Conservation (phyloP, 2,329 filamentous ascomycete species). For the Pseudocercospora macadamiae region DNA sequence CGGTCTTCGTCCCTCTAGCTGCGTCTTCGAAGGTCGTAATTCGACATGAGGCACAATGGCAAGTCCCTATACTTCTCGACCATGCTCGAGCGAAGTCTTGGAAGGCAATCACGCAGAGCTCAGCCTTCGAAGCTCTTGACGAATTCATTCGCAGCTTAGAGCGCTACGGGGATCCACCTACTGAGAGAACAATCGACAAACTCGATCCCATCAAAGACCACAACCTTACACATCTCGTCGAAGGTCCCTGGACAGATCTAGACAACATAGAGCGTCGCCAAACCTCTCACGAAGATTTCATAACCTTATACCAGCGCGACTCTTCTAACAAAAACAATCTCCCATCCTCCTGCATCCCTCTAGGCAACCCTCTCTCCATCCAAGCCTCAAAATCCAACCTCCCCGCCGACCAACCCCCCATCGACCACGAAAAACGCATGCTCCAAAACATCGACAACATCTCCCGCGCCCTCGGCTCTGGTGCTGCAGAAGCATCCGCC, state of each 20-base stretch:
- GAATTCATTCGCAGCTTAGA: conserved; percentile 49
- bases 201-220: conserved; percentile 49
- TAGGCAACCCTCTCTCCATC: conserved; percentile 32
- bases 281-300: conserved; percentile 46
- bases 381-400: background rate
- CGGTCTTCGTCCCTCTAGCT: conserved; percentile 47
- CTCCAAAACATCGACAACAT: conserved; percentile 24
- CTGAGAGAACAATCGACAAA: conserved; percentile 42
- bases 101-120: conserved; percentile 42
- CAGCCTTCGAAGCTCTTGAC: conserved; percentile 47
- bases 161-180: conserved; percentile 44
- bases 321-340: background rate
- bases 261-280: conserved; percentile 46
- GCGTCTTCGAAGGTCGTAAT: conserved; percentile 56
- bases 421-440: conserved; percentile 16
- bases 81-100: conserved; percentile 42
- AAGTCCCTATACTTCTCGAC: conserved; percentile 49
- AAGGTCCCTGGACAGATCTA: conserved; percentile 49
- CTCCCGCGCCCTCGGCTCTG: conserved; percentile 21
- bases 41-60: conserved; percentile 57
- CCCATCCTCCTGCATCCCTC: conserved; percentile 37
- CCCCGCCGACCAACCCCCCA: background rate
- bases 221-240: conserved; percentile 48
- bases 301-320: conserved; percentile 39
- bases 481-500: conserved; percentile 11